Conservation (phyloP, 148 eudicot genomes). For the Simmondsia chinensis region DNA sequence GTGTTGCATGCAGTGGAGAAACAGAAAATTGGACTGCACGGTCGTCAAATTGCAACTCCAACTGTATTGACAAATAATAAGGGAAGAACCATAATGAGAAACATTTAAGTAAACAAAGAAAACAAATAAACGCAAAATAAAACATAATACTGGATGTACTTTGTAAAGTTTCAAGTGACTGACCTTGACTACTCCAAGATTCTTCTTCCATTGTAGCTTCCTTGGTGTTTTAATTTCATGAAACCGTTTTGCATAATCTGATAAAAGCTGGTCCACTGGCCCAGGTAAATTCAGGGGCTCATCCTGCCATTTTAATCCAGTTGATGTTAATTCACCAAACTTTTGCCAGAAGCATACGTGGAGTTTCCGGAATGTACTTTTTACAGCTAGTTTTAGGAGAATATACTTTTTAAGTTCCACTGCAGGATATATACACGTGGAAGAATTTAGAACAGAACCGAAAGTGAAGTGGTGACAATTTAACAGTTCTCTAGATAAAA, state of each 20-base stretch:
- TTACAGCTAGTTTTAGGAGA: no score
- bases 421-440: no score
- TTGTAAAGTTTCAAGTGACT: constrained; percentile 8
- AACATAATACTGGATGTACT: no score
- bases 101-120: not conserved
- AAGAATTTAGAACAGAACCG: no score
- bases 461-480: no score
- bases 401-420: no score
- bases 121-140: no score
- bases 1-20: constrained; percentile 86
- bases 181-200: constrained; percentile 96
- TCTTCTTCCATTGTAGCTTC: constrained; percentile 92
- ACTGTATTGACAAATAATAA: constrained; percentile 26
- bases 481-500: no score
- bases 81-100: not conserved
- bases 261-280: constrained; percentile 63
- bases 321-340: not conserved
- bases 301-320: constrained; percentile 41
- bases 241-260: constrained; percentile 89
- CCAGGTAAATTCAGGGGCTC: constrained; percentile 63
- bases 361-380: no score
- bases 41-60: constrained; percentile 92
- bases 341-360: constrained; percentile 3
- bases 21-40: constrained; percentile 66
- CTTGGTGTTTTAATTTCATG: constrained; percentile 93